Conservation (phyloP, 768 basidiomycete species). For the Gloeophyllum trabeum region DNA sequence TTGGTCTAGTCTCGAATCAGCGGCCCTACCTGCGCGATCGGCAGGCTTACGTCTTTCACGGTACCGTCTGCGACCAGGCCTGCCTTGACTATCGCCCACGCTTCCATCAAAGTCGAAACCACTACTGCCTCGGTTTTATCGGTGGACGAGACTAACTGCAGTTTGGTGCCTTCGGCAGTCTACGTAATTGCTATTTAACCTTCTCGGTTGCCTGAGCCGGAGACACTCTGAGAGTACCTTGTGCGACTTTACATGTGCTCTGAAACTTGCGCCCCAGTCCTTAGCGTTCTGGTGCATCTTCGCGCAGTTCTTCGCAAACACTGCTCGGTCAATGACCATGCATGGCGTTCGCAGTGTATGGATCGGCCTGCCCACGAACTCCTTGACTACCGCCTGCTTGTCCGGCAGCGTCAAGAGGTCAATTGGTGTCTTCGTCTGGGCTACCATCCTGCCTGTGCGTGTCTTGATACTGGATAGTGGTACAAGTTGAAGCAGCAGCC, state of each 20-base stretch:
- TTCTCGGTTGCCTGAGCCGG: too few relatives aligned
- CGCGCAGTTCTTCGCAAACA: constrained; percentile 66
- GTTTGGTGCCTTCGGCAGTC: constrained; percentile 65
- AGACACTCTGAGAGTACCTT: constrained; percentile 32
- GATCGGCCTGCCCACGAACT: constrained; percentile 49
- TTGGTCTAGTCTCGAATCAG: constrained; percentile 3
- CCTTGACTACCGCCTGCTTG: constrained; percentile 36
- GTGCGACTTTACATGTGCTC: constrained; percentile 81
- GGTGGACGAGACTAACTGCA: constrained; percentile 51
- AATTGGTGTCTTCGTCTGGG: constrained; percentile 37
- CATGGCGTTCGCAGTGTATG: constrained; percentile 63
- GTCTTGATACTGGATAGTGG: too few relatives aligned
- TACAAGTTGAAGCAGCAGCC: too few relatives aligned
- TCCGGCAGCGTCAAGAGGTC: constrained; percentile 26
- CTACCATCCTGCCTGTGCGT: too few relatives aligned
- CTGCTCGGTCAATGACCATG: constrained; percentile 60
- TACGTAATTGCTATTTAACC: constrained; percentile 5
- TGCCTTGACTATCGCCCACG: constrained; percentile 57
- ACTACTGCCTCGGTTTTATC: constrained; percentile 52
- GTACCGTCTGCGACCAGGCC: constrained; percentile 62
- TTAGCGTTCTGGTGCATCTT: constrained; percentile 58
- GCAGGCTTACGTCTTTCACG: constrained; percentile 60
- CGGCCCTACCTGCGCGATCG: background rate
- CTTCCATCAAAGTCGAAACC: constrained; percentile 79
- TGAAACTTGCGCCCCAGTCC: constrained; percentile 59